Base-by-base conservation (phyloP, 306 rosid species). In the Morella rubra region DNA sequence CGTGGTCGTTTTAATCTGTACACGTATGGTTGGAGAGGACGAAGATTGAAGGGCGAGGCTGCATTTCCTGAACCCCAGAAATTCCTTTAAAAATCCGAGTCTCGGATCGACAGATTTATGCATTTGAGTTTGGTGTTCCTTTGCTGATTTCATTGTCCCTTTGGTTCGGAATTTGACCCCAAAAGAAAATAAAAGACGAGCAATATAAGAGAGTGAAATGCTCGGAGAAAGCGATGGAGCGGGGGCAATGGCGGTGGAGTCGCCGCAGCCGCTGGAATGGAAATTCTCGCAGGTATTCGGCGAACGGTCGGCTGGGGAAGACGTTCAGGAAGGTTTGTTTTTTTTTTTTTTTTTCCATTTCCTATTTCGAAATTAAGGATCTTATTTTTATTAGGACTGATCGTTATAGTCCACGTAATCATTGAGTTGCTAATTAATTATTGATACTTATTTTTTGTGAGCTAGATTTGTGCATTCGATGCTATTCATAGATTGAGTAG, bases 251-350 rank as follows among this genome's bases (percentile, higher is more conserved):
- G 73, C 77, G 44, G 65, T 76, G 61, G 72, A 66, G 51, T 81
- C 20, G 47, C 49, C 69, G 5, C 69, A 69, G 84, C 74, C 81
- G 77, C 87, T 85, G 18, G 91, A 87, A 37, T 85, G 91, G 91
- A 85, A 83, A 32, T 87, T 87, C 66, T 78, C 91, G 1, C 89
- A 87, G 83, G 91, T 87, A 1, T 87, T 87, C 53, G 91, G 91
- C 8, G 91, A 87, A 73, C 86, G 91, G 70, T 46, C 91, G 49
- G 91, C 91, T 10, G 91, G 87, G 37, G 91, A 87, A 74, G 89
- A 87, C 62, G 91, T 87, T 78, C 91, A 87, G 87, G 91, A 87
- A 80, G 91, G 91, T 87, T 79, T 5, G 66, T 4, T 52, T 24
- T 24, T 0, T 24, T 24, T 24, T 24, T 24, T 24, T 24, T 32